A percentile compares a stretch with the other conserved stretches of the same genome.
Conservation (phyloP, 2,329 filamentous ascomycete species). For the Ophiognomonia clavigignenti-juglandacearum region DNA sequence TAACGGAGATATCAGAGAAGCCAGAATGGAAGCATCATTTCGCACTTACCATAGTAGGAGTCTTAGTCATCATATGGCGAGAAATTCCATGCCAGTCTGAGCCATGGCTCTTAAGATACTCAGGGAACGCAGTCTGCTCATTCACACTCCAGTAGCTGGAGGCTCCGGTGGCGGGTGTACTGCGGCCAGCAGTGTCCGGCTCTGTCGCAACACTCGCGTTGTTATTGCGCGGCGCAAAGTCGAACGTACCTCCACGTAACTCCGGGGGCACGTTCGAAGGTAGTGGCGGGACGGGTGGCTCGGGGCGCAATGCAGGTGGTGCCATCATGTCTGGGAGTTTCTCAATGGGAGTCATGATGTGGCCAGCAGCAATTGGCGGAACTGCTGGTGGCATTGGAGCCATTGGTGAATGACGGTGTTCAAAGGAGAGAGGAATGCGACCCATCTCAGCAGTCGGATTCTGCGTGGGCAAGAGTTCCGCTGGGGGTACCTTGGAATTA, state of each 20-base stretch:
- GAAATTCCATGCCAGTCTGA: slow-evolving; percentile 76
- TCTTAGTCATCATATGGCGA: slow-evolving; percentile 76
- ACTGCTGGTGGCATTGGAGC: slow-evolving; percentile 39
- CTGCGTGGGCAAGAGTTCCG: slow-evolving; percentile 34
- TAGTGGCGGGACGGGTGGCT: slow-evolving; percentile 43
- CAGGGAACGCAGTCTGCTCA: slow-evolving; percentile 72
- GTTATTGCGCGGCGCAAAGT: slow-evolving; percentile 36
- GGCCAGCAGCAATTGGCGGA: slow-evolving; percentile 22
- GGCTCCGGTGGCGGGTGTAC: slow-evolving; percentile 50
- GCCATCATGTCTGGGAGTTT: slow-evolving; percentile 45
- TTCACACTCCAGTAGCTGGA: slow-evolving; percentile 87
- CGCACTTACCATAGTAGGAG: slow-evolving; percentile 68
- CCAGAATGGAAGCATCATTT: background rate
- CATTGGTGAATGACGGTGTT: slow-evolving; percentile 22
- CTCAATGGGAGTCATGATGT: slow-evolving; percentile 16
- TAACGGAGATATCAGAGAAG: too few species aligned
- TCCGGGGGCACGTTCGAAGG: slow-evolving; percentile 42
- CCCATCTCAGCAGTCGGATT: slow-evolving; percentile 28
- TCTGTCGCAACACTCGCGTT: slow-evolving; percentile 4
- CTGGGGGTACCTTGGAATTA: slow-evolving; percentile 44
- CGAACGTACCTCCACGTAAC: too few species aligned
- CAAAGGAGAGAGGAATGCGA: slow-evolving; percentile 14
- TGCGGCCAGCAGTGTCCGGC: slow-evolving; percentile 35
- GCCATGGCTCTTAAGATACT: slow-evolving; percentile 67
- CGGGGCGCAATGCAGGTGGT: slow-evolving; percentile 51